phyloP scores from a whole-genome alignment of 345 rosid genomes.

The Camelina sativa region DNA sequence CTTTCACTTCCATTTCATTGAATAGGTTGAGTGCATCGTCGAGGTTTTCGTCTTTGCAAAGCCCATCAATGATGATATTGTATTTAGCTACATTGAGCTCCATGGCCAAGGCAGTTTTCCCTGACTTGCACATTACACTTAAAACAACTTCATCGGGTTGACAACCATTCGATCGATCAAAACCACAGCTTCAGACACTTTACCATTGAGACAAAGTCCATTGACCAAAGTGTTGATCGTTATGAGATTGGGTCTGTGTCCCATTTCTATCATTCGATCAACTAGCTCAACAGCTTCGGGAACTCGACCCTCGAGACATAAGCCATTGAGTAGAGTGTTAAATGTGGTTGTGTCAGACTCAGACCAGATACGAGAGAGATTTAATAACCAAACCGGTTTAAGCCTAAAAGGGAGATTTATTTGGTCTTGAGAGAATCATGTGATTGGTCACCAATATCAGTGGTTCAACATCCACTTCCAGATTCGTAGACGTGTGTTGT shows the following conservation, averaged over 20 bases:
- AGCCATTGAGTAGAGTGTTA: too few species aligned
- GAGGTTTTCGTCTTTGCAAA: background rate
- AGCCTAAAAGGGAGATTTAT: background rate
- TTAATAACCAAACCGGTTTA: too few species aligned
- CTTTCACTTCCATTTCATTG: constrained; percentile 10
- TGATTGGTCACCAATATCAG: background rate
- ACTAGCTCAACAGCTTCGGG: background rate
- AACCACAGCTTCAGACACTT: background rate
- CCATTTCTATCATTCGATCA: constrained; percentile 3
- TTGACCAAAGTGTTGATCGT: constrained; percentile 6
- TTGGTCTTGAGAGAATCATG: background rate
- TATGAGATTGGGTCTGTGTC: background rate
- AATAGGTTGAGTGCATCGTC: constrained; percentile 27
- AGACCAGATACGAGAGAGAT: too few species aligned
- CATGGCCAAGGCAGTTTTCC: background rate
- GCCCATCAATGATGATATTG: background rate
- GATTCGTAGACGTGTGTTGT: background rate
- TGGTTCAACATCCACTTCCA: background rate
- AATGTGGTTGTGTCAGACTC: too few species aligned
- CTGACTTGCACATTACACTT: background rate
- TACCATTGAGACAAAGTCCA: constrained; percentile 12
- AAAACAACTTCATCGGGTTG: background rate
- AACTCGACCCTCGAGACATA: constrained; percentile 12
- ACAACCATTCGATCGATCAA: constrained; percentile 13
- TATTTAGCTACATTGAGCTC: background rate